phyloP scores from a whole-genome alignment of 225 moss, liverwort and hornwort species.

The Lunularia cruciata region DNA sequence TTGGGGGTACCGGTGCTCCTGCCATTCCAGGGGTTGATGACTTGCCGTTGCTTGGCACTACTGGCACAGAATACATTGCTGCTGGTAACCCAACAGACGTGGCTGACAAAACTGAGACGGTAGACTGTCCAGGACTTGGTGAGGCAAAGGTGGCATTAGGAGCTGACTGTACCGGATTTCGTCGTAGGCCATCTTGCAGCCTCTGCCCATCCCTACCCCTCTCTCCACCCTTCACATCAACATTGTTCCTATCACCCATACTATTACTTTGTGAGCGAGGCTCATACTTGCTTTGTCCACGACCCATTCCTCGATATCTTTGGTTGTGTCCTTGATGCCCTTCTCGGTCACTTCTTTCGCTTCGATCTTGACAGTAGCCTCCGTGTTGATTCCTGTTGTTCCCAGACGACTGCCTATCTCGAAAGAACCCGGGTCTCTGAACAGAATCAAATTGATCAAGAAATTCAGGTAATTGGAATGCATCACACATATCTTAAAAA shows the following conservation, averaged over 20 bases:
- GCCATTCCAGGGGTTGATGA: constrained; percentile 28
- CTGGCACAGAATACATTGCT: constrained; percentile 30
- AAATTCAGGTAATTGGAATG: no score
- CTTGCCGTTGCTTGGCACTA: constrained; percentile 24
- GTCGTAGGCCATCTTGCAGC: constrained; percentile 33
- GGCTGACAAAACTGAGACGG: constrained; percentile 19
- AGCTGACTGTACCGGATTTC: constrained; percentile 29
- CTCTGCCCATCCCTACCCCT: constrained; percentile 39
- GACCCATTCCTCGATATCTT: constrained; percentile 32
- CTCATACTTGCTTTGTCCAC: constrained; percentile 48
- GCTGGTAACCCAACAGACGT: constrained; percentile 25
- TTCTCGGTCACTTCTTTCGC: constrained; percentile 43
- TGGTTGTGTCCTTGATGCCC: constrained; percentile 35
- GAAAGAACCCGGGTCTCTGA: constrained; percentile 35
- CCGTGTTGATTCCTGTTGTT: constrained; percentile 40
- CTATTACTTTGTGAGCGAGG: constrained; percentile 34
- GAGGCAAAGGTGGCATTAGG: constrained; percentile 14
- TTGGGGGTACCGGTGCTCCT: constrained; percentile 11
- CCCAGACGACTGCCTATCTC: constrained; percentile 43
- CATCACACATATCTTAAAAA: no score
- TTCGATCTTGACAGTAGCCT: constrained; percentile 40
- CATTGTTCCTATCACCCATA: constrained; percentile 31
- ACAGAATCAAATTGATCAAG: neutral
- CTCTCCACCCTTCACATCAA: constrained; percentile 38
- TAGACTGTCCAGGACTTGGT: constrained; percentile 17